A percentile compares a stretch with the other conserved stretches of the same genome.
Evolutionary conservation across 495 filamentous ascomycete genomes (phyloP).

Genomic region (Umbilicaria muhlenbergii): DNA sequence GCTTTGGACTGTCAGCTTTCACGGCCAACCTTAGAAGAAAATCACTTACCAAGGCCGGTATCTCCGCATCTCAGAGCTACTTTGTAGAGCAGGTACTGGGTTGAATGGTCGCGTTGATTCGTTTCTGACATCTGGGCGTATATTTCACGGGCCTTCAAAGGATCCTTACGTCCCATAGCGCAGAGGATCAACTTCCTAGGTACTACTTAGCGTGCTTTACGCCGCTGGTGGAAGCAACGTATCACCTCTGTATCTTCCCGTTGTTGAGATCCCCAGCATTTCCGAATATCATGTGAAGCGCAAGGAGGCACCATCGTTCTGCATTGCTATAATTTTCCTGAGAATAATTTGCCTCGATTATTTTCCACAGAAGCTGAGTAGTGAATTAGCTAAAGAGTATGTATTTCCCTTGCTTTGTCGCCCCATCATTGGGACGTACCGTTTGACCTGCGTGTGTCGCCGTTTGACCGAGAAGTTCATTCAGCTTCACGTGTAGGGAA

Average conservation of each 20-base stretch:
- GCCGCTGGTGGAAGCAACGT: neutral
- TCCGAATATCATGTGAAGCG: constrained; percentile 48
- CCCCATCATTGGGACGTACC: constrained; percentile 25
- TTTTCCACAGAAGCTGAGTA: constrained; percentile 61
- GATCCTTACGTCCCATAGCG: constrained; percentile 38
- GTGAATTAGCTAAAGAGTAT: constrained; percentile 8
- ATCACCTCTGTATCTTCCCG: constrained; percentile 53
- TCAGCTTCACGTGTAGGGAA: constrained; percentile 17
- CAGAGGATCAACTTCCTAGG: constrained; percentile 57
- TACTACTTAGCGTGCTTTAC: constrained; percentile 5
- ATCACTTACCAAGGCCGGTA: constrained; percentile 29
- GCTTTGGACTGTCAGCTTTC: constrained; percentile 21
- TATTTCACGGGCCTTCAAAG: constrained; percentile 33
- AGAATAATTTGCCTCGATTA: constrained; percentile 39
- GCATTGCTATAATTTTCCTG: constrained; percentile 36
- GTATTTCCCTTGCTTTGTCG: neutral
- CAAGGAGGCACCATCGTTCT: constrained; percentile 56
- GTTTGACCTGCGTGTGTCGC: constrained; percentile 57
- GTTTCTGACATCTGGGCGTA: constrained; percentile 45
- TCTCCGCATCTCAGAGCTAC: constrained; percentile 46
- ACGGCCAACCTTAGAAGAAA: neutral
- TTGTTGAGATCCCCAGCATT: constrained; percentile 45
- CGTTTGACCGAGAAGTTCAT: constrained; percentile 28
- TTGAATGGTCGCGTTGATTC: constrained; percentile 41
- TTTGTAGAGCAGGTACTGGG: constrained; percentile 61